Evolutionary conservation across 2,329 filamentous ascomycete genomes (phyloP), one percentile per base, ranked within the genome.

Genomic region (Hypocreales sp.): DNA sequence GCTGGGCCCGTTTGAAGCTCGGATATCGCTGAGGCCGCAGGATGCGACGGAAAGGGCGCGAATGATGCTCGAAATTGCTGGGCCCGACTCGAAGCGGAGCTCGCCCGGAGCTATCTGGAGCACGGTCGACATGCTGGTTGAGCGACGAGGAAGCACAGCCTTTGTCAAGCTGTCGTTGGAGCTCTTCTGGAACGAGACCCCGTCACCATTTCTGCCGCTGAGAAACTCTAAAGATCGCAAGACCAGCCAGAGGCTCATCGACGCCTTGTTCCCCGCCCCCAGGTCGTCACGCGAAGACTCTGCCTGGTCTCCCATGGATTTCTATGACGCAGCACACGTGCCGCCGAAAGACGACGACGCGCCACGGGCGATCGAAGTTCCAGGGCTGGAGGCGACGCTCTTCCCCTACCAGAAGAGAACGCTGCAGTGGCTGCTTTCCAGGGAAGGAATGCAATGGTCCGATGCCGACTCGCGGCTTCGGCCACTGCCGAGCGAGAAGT

Each of bases 401-500:
- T 84, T 72, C 42, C 78, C 77, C 0, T 86, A 83, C 33, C 80
- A 86, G 46, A 68, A 69, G 30, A 58, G 77, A 32, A 67, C 77
- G 2, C 58, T 84, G 3, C 60, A 72, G 25, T 87, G 79, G 79
- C 55, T 84, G 31, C 47, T 86, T 24, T 51, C 53, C 22, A 64
- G 74, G 24, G 80, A 87, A 51, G 71, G 72, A 5, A 61, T 71
- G 3, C 44, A 53, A 14, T 73, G 64, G 60, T 42, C 37, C 5
- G 26, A 29, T 15, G 38, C 28, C 11, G 25, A 30, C 18, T 24
- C 27, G 7, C 15, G 23, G 11, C 24, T 51, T n/a, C 29, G 42
- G 15, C 29, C 37, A 7, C 23, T 42, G 9, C 16, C 30, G 13
- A 8, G 22, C 11, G 28, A 30, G 5, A 26, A 35, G 11, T 13